Evolutionary conservation across 2,329 filamentous ascomycete species (phyloP).

Genomic region (Diaporthe capsici): DNA sequence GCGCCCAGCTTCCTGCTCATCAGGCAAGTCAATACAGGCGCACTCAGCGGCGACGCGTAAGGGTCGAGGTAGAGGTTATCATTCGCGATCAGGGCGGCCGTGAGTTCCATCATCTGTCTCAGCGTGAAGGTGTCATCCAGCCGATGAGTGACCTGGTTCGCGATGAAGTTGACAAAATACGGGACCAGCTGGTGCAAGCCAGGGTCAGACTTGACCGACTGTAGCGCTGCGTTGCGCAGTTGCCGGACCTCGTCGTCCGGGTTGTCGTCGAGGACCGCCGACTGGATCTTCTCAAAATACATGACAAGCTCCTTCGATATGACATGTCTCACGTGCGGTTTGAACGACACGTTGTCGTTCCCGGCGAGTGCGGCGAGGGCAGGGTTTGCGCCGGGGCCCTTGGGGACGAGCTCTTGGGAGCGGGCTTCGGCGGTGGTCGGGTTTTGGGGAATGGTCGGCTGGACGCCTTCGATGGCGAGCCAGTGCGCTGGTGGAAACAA

Average conservation of each 20-base stretch:
- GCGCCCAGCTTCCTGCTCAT: constrained; percentile 84
- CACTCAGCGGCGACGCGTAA: constrained; percentile 77
- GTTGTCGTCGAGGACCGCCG: constrained; percentile 87
- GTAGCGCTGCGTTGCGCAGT: constrained; percentile 86
- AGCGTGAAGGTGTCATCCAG: constrained; percentile 92
- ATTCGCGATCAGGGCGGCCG: constrained; percentile 87
- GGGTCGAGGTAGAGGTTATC: constrained; percentile 80
- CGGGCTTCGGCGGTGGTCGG: constrained; percentile 88
- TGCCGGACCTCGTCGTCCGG: constrained; percentile 81
- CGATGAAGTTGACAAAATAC: constrained; percentile 96
- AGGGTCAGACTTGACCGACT: constrained; percentile 88
- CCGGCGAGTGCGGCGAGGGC: constrained; percentile 87
- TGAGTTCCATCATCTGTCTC: constrained; percentile 92
- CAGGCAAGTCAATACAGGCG: constrained; percentile 91
- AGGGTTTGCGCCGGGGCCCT: constrained; percentile 89
- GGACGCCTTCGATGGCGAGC: constrained; percentile 97
- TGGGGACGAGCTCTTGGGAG: constrained; percentile 87
- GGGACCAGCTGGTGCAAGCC: constrained; percentile 95
- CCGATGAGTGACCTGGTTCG: constrained; percentile 95
- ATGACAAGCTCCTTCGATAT: constrained; percentile 95
- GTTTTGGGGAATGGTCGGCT: constrained; percentile 96
- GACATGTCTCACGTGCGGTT: constrained; percentile 94
- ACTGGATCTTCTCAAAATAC: constrained; percentile 96
- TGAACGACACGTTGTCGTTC: constrained; percentile 85
- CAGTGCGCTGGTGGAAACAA: constrained; percentile 79